Evolutionary conservation across 805 yeast genomes (phyloP).

Genomic region (Peterozyma toletana): DNA sequence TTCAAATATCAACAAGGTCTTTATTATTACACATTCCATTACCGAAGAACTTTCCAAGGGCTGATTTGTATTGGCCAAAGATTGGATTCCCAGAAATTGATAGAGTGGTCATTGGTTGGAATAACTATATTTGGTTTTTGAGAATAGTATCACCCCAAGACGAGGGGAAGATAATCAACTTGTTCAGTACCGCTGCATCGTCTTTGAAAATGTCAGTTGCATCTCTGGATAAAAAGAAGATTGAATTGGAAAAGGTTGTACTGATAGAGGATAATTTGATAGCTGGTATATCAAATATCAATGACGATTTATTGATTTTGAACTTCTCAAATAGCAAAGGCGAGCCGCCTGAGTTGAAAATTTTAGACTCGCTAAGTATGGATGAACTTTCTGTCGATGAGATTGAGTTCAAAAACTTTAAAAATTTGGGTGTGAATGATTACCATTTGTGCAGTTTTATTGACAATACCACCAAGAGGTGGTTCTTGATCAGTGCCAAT

Average conservation of each 20-base stretch:
- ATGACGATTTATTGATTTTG: conserved; percentile 57
- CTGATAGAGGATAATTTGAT: conserved; percentile 45
- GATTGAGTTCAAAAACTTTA: conserved; percentile 51
- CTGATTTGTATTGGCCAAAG: conserved; percentile 83
- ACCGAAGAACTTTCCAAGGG: conserved; percentile 50
- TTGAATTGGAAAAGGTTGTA: conserved; percentile 40
- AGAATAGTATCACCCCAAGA: conserved; percentile 24
- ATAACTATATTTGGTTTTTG: conserved; percentile 64
- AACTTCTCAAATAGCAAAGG: conserved; percentile 38
- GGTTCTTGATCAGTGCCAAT: conserved; percentile 68
- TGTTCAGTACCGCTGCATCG: conserved; percentile 39
- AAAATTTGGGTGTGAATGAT: conserved; percentile 70
- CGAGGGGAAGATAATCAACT: conserved; percentile 6
- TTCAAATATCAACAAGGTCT: conserved; percentile 45
- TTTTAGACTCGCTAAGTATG: conserved; percentile 58
- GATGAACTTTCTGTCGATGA: conserved; percentile 77
- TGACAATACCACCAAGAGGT: conserved; percentile 31
- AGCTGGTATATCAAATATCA: conserved; percentile 73
- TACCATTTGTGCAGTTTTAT: conserved; percentile 56
- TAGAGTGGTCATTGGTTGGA: conserved; percentile 78
- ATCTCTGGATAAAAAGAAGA: conserved; percentile 28
- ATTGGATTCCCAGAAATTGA: conserved; percentile 59
- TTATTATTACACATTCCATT: conserved; percentile 45
- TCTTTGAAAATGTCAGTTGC: conserved; percentile 37
- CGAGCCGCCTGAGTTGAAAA: conserved; percentile 64